Conservation (phyloP, 139 green algal genomes). For the Penium margaritaceum region DNA sequence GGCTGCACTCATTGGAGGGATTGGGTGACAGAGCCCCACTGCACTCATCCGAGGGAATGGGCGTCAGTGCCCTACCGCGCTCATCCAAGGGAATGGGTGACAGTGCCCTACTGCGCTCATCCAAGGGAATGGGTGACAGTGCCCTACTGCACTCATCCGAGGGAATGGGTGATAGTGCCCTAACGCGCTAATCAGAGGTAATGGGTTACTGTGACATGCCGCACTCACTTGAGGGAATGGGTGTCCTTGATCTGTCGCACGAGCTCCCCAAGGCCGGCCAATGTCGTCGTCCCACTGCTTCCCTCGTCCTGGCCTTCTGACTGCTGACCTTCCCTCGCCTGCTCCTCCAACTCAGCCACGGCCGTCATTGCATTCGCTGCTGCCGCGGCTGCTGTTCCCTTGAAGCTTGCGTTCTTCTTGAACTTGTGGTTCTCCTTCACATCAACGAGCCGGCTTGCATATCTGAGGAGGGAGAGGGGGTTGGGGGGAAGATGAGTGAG, state of each 20-base stretch:
- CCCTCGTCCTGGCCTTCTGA: neutral
- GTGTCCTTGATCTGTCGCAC: slow-evolving; percentile 29
- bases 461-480: slow-evolving; percentile 14
- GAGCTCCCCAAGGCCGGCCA: slow-evolving; percentile 20
- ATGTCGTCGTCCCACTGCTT: neutral
- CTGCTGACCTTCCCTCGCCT: neutral
- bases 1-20: no score
- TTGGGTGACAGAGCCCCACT: no score
- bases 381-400: neutral
- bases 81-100: no score
- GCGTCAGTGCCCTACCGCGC: no score
- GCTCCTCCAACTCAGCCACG: neutral
- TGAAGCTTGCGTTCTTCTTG: slow-evolving; percentile 7
- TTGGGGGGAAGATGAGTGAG: neutral
- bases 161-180: no score
- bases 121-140: no score
- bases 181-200: no score
- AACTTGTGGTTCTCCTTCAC: slow-evolving; percentile 44
- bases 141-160: no score
- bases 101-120: no score
- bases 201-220: no score
- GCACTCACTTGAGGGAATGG: slow-evolving; percentile 41
- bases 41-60: no score
- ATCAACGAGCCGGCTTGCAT: slow-evolving; percentile 13
- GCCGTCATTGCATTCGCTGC: neutral